Evolutionary conservation across 2,329 filamentous ascomycete genomes (phyloP), one percentile per base, ranked within the genome.

Genomic region (Taxawa tesnikishii): DNA sequence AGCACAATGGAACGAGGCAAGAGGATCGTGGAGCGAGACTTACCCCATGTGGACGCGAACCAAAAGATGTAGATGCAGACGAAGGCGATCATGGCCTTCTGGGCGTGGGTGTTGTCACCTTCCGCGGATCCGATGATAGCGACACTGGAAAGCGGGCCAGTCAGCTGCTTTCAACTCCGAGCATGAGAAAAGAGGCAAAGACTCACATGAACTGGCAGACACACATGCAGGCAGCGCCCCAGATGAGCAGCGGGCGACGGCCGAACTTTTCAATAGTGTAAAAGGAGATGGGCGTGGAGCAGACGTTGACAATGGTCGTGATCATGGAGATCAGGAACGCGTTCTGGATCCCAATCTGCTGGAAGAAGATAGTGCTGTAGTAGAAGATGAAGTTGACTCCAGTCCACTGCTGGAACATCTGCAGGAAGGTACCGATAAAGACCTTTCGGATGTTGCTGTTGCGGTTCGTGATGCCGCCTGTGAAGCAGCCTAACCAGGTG

Each of bases 21-120:
- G 69, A 74, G 8, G 67, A 68, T 15, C 65, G 75, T 2, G 83
- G 83, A n/a, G n/a, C n/a, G n/a, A n/a, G n/a, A n/a, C n/a, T n/a
- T n/a, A 32, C 84, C 26, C 83, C 83, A 92, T 39, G 83, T 92
- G 34, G 72, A 75, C 29, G 84, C 84, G 55, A 93, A 94, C 68
- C 79, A 88, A 69, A 83, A 85, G 66, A 94, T 84, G 70, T 87
- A 90, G 60, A 93, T 75, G 62, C 79, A 83, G 50, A 90, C 88
- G 61, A 92, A 90, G 38, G 81, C 73, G 43, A 93, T 84, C 65
- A 87, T 49, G 34, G 44, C 43, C 34, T 53, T 52, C 33, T 52
- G 51, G 9, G 77, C 76, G 3, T 62, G 42, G 33, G 67, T 57
- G 55, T 77, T 56, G 27, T 32, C 31, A 2, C 40, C 46, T 11